Conservation (phyloP, 495 filamentous ascomycete species). For the Cryomyces minteri region DNA sequence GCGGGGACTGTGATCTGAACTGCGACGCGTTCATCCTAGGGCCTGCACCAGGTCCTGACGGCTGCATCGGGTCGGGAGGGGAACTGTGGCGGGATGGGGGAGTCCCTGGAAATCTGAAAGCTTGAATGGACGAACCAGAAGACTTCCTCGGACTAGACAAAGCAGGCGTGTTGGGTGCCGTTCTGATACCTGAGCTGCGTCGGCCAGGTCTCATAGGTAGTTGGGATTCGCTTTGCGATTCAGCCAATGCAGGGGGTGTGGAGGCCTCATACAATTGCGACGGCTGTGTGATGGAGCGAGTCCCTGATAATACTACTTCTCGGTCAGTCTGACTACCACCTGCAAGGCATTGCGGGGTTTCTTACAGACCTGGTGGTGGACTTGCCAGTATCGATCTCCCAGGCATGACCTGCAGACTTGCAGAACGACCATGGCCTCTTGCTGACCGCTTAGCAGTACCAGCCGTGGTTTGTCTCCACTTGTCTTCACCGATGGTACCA, state of each 20-base stretch:
- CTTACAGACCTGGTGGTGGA: no score
- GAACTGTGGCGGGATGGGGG: slow-evolving; percentile 16
- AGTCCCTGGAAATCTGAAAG: slow-evolving; percentile 48
- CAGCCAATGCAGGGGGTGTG: slow-evolving; percentile 3
- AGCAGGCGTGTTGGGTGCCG: slow-evolving; percentile 5
- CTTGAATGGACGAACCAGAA: slow-evolving; percentile 27
- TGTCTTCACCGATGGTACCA: slow-evolving; percentile 29
- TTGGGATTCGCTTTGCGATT: neutral
- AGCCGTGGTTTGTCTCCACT: slow-evolving; percentile 24
- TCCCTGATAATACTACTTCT: neutral
- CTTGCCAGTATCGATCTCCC: neutral
- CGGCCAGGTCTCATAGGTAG: slow-evolving; percentile 1
- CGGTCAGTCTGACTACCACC: neutral
- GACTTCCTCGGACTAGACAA: slow-evolving; percentile 5
- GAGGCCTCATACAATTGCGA: slow-evolving; percentile 9
- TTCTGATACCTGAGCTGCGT: slow-evolving; percentile 5
- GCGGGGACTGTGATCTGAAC: slow-evolving; percentile 13
- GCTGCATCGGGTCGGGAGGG: neutral
- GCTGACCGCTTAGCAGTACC: slow-evolving; percentile 17
- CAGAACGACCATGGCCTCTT: slow-evolving; percentile 58
- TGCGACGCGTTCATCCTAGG: slow-evolving; percentile 8
- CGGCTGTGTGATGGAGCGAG: slow-evolving; percentile 2
- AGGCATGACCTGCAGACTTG: slow-evolving; percentile 65
- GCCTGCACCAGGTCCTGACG: slow-evolving; percentile 4
- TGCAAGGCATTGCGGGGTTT: neutral